Evolutionary conservation across 768 basidiomycete species (phyloP), one percentile per base, ranked within the genome.

Genomic region (Ramaria rubella): DNA sequence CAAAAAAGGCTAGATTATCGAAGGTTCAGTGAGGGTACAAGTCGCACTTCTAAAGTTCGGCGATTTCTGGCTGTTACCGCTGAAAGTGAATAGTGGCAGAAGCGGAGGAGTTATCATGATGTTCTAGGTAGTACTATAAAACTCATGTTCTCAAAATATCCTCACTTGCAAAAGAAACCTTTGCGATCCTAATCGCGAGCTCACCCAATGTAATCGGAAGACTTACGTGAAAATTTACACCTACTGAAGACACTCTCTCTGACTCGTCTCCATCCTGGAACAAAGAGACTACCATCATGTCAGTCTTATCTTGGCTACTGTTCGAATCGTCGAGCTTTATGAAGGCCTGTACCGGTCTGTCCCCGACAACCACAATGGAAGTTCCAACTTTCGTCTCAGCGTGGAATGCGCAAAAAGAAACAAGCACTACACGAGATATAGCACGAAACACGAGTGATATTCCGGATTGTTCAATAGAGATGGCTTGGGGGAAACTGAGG

Each of bases 391-490:
- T 54, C 15, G 55, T 56, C 19, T 56, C 55, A 8, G 44, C 27
- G 24, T 56, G 27, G 4, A 56, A 27, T 19, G 44, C 33, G 21
- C 44, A 56, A 49, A 56, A 56, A 12, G 55, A 56, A 19, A 56
- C 40, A 12, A 56, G 55, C 5, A 31, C 23, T n/a, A 30, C 31
- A 5, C 31, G 31, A 23, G 43, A 23, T 14, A 33, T 15, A 29
- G 55, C 55, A 14, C 55, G 43, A 27, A 56, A 33, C 26, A 24
- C 23, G 46, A 48, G 17, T 12, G 40, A 42, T 11, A 26, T 14
- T 11, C 7, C 12, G 11, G 46, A 19, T 17, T 7, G 6, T 11
- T 24, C 8, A 27, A 26, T 48, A 24, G 27, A 8, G 23, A 48
- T 48, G 46, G 24, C 6, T 26, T 26, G 15, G 4, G 46, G 46